A percentile compares a stretch with the other conserved stretches of the same genome.
phyloP scores from a whole-genome alignment of 139 green algal species.

The Chlorella sp. region DNA sequence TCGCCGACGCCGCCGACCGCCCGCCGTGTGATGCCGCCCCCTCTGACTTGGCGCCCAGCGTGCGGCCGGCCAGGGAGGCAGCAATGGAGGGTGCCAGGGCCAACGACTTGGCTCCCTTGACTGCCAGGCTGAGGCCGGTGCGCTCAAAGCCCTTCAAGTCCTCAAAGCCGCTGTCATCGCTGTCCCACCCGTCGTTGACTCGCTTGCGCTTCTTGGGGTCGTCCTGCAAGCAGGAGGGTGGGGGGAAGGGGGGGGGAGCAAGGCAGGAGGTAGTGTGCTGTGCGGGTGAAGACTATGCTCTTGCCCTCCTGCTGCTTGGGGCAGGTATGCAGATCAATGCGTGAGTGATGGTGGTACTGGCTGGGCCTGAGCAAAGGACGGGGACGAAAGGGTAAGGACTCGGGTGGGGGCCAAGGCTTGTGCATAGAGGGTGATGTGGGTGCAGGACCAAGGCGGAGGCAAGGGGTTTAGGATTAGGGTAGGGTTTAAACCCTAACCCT shows the following conservation, averaged over 20 bases:
- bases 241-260: background rate
- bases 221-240: background rate
- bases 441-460: no score
- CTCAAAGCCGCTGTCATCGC: slow-evolving; percentile 78
- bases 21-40: background rate
- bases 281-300: background rate
- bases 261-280: background rate
- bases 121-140: slow-evolving; percentile 48
- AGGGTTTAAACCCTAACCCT: no score
- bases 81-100: slow-evolving; percentile 50
- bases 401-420: no score
- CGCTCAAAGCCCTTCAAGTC: slow-evolving; percentile 82
- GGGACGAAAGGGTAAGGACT: no score
- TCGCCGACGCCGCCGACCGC: background rate
- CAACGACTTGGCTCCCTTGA: slow-evolving; percentile 64
- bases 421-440: no score
- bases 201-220: slow-evolving; percentile 63
- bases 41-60: slow-evolving; percentile 17
- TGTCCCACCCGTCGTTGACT: slow-evolving; percentile 41
- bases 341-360: no score
- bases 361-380: no score
- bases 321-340: no score
- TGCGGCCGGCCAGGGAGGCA: slow-evolving; percentile 24
- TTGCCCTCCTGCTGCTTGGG: no score
- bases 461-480: no score